Base-by-base conservation (phyloP, 1,139 yeast species). In the Yamadazyma diospyri region DNA sequence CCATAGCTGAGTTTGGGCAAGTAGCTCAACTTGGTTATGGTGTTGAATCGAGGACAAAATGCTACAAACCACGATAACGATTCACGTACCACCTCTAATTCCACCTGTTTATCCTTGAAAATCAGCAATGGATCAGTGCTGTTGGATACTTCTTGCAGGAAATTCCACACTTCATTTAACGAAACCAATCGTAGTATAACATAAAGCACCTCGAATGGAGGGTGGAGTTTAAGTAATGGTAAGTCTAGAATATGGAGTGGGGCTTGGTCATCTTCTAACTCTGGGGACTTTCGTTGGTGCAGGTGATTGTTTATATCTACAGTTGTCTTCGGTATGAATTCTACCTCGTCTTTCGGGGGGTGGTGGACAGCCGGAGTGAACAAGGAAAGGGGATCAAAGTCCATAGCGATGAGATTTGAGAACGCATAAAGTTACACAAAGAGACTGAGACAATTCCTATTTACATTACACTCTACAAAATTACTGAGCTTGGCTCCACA, bases 211-310 rank as follows among this genome's bases (percentile, higher is more conserved):
- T 47, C 55, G 4, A 56, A 57, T 0, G 84, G 71, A 0, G 94
- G 87, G 22, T 59, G 46, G 6, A 50, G 48, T 6, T 57, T 55
- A 9, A 78, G 43, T 6, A 56, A 47, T 0, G 96, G 96, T 7
- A 87, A 60, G 51, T 87, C 96, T 7, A 85, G 64, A 0, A 69
- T 55, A 46, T 82, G 86, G 12, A 81, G 45, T 1, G 74, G 72
- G 5, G 46, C 47, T 7, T 53, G 44, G 26, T 50, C 55, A 13
- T 48, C 51, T 3, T 25, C 33, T 9, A 13, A 30, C 6, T 16
- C 24, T 23, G 23, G 23, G 10, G 21, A 7, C 9, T 19, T 6
- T 18, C 8, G 6, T 18, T 18, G 8, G 9, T 18, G 8, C 8
- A 7, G 20, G 9, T 9, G 20, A 9, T 18, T 6, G 9, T 18